These are phyloP conservation scores for Annulohypoxylon maeteangense DNA, from an alignment of 495 filamentous ascomycete species.

Conservation along the genomic window DNA sequence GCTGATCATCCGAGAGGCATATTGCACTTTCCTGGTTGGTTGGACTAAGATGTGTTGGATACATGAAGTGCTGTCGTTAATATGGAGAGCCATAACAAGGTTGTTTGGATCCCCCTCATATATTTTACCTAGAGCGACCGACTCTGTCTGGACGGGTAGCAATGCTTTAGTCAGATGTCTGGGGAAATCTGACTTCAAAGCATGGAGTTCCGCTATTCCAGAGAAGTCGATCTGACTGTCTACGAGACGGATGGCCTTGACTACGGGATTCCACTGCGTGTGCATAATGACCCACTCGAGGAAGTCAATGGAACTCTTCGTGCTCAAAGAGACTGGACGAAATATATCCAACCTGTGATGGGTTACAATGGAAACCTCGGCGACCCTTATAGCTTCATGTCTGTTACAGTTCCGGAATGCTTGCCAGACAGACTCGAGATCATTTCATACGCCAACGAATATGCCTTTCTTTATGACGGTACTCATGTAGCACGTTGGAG, in stretches of 20 bases:
- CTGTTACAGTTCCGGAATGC: conserved; percentile 4
- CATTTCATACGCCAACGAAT: conserved; percentile 11
- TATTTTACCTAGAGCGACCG: background rate
- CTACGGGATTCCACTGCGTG: background rate
- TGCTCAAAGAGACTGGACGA: conserved; percentile 4
- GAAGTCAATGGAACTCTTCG: conserved; percentile 3
- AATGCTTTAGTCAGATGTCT: background rate
- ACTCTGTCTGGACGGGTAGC: background rate
- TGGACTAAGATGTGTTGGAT: background rate
- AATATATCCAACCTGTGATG: background rate
- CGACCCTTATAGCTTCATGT: conserved; percentile 1
- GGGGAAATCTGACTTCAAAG: background rate
- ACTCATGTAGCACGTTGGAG: background rate
- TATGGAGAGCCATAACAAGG: background rate
- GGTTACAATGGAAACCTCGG: background rate
- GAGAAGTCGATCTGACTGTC: background rate
- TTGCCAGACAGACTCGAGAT: conserved; percentile 6
- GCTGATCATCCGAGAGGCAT: background rate
- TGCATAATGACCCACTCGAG: background rate
- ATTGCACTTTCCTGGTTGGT: background rate
- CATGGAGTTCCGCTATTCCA: conserved; percentile 8
- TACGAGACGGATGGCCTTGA: conserved; percentile 7
- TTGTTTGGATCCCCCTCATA: background rate
- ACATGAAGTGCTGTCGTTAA: background rate
- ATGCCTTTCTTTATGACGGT: conserved; percentile 11